Evolutionary conservation across 1,284 basidiomycete genomes (phyloP).

Genomic region (Papiliotrema laurentii): DNA sequence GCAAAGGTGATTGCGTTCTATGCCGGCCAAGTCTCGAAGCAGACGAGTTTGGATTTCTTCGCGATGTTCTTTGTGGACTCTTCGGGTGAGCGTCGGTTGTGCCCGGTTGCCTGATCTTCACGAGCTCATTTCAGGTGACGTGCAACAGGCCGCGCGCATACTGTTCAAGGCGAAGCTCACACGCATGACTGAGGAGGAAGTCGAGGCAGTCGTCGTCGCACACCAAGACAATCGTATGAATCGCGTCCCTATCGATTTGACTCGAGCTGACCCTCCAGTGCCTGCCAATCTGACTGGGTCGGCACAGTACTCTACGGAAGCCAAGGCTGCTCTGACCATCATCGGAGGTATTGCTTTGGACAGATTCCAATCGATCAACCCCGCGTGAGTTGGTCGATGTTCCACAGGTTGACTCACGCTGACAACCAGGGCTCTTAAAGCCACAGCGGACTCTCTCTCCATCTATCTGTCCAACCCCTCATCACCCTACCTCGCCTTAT

Average conservation of each 20-base stretch:
- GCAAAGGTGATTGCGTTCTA: conserved; percentile 73
- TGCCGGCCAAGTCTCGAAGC: conserved; percentile 59
- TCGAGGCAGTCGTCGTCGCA: conserved; percentile 54
- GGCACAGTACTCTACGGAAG: conserved; percentile 26
- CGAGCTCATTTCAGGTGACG: conserved; percentile 54
- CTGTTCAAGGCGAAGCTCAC: conserved; percentile 70
- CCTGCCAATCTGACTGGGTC: not conserved
- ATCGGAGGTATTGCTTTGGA: conserved; percentile 79
- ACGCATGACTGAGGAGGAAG: conserved; percentile 62
- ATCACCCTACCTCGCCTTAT: conserved; percentile 62
- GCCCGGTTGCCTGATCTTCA: not conserved
- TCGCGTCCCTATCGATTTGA: not conserved
- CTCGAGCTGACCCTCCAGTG: conserved; percentile 3
- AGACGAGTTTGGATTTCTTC: conserved; percentile 67
- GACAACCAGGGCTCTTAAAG: conserved; percentile 63
- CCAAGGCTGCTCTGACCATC: conserved; percentile 69
- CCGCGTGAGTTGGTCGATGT: conserved; percentile 53
- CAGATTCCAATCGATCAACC: conserved; percentile 70
- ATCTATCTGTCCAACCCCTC: conserved; percentile 69
- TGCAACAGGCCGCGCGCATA: conserved; percentile 67
- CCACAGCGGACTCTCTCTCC: conserved; percentile 76
- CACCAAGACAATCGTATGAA: conserved; percentile 24
- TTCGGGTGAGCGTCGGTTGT: conserved; percentile 54
- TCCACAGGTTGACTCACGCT: not conserved
- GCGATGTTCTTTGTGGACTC: conserved; percentile 70